phyloP scores from a whole-genome alignment of 202 grass and related monocot species.

The Tripidium arundinaceum region DNA sequence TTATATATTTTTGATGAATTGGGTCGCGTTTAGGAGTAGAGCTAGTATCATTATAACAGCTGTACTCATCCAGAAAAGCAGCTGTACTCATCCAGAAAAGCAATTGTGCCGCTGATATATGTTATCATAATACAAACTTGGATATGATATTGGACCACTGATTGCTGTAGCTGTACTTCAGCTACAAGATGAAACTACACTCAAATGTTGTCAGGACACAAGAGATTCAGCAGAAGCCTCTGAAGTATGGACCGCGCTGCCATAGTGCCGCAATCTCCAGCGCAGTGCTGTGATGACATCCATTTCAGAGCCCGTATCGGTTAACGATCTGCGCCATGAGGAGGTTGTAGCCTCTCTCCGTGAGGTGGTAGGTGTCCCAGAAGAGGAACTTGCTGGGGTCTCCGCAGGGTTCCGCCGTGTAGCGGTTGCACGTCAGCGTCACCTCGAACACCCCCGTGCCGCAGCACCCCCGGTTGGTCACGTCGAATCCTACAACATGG shows the following conservation, averaged over 20 bases:
- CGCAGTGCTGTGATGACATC: background rate
- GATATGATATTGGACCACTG: background rate
- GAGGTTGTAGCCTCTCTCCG: slow-evolving; percentile 66
- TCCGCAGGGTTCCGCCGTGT: slow-evolving; percentile 46
- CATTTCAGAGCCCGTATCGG: slow-evolving; percentile 36
- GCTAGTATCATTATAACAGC: too few species aligned
- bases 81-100: too few species aligned
- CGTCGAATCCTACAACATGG: slow-evolving; percentile 55
- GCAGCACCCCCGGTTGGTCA: slow-evolving; percentile 62
- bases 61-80: too few species aligned
- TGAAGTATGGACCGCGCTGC: background rate
- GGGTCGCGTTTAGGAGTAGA: background rate
- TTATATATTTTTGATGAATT: background rate
- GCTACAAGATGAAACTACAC: background rate
- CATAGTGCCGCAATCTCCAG: too few species aligned
- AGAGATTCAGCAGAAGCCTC: background rate
- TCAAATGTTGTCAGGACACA: too few species aligned
- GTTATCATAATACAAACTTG: background rate
- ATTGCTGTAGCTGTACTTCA: background rate
- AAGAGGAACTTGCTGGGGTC: slow-evolving; percentile 64
- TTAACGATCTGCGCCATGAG: slow-evolving; percentile 39
- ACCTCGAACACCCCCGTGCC: slow-evolving; percentile 78
- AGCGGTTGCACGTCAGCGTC: slow-evolving; percentile 53
- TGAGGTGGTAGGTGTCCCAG: slow-evolving; percentile 84
- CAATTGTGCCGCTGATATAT: too few species aligned